phyloP scores from a whole-genome alignment of 768 basidiomycete genomes.

The Termitomyces sp. region DNA sequence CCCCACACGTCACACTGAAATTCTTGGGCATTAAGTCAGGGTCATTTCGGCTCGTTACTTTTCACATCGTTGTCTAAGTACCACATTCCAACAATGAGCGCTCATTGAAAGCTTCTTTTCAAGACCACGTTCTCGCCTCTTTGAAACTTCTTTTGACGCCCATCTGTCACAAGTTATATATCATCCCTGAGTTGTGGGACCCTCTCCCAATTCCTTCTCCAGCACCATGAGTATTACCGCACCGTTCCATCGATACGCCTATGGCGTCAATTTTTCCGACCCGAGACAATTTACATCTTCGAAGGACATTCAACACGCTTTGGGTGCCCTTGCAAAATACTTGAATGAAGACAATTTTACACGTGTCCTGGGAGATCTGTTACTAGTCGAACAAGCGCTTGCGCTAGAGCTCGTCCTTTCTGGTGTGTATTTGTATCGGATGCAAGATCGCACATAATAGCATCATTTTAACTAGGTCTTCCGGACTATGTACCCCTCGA shows the following conservation, averaged over 20 bases:
- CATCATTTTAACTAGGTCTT: constrained; percentile 7
- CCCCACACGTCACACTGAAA: not conserved
- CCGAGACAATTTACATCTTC: constrained; percentile 10
- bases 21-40: no score
- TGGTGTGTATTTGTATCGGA: constrained; percentile 15
- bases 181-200: not conserved
- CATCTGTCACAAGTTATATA: not conserved
- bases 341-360: constrained; percentile 19
- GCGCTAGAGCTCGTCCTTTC: constrained; percentile 23
- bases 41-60: no score
- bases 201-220: not conserved
- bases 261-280: constrained; percentile 18
- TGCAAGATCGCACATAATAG: not conserved
- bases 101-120: not conserved
- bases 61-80: not conserved
- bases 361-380: constrained; percentile 18
- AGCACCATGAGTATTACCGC: not conserved
- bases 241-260: constrained; percentile 18
- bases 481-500: constrained; percentile 12
- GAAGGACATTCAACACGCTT: constrained; percentile 17
- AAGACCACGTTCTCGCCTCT: not conserved
- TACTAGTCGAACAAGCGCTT: constrained; percentile 16
- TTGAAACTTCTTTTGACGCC: not conserved
- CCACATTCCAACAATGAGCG: not conserved
- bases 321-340: constrained; percentile 18